Evolutionary conservation across 176 grass and related monocot genomes (phyloP), one percentile per base, ranked within the genome.

Genomic region (Musa acuminata): DNA sequence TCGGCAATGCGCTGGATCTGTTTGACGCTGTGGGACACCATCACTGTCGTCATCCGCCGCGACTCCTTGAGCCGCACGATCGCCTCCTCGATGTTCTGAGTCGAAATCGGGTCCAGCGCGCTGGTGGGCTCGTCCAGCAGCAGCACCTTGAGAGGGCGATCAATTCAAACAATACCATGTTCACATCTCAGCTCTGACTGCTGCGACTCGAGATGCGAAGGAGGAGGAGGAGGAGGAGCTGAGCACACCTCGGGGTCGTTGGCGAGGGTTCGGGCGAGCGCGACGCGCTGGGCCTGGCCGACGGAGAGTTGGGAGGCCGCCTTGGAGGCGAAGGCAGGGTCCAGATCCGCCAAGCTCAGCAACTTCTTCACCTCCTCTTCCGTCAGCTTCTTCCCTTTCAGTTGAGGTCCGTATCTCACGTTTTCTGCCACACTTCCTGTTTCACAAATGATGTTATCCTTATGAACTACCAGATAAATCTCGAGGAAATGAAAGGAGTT

Each of bases 11-110:
- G 90, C 64, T 98, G 90, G 80, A 98, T 98, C 81, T 98, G 94
- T 87, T 98, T 98, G 22, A 93, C 94, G 29, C 94, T 93, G 63
- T 98, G 94, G 0, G 94, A 98, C 48, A 98, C 94, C 55, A 98
- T 82, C 71, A 98, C 82, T 2, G 87, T 85, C 49, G 94, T 98
- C 62, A 98, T 78, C 26, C 82, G 79, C 26, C 87, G 85, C 14
- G 88, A 73, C 78, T 84, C 85, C 83, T 93, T 98, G 63, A 98
- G 76, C 12, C 90, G 80, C 69, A 98, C 84, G 55, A 98, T 91
- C 8, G 81, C 94, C 53, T 89, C 86, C 82, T 98, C 94, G 52
- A 98, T 98, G 82, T 98, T 98, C 82, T 98, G 90, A 20, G 94
- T 98, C 14, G 90, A 98, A 22, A 98, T 98, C 0, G 94, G 94